A percentile compares a stretch with the other conserved stretches of the same genome.
Conservation (phyloP, 495 filamentous ascomycete genomes). For the Neurospora tetraspora region DNA sequence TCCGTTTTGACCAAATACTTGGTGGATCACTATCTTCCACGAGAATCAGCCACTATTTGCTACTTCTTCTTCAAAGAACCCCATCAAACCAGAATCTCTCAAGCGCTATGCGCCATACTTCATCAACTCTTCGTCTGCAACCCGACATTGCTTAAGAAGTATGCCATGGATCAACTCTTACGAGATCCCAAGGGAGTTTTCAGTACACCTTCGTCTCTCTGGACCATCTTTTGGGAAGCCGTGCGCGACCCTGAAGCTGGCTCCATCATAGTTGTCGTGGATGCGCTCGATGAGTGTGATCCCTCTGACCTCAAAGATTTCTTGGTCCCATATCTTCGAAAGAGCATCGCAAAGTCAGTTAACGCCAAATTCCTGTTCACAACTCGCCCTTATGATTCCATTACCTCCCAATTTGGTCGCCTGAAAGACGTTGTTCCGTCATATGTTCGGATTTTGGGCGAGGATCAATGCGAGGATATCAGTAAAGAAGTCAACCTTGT, state of each 20-base stretch:
- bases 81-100: constrained; percentile 30
- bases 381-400: constrained; percentile 36
- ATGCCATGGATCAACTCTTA: constrained; percentile 19
- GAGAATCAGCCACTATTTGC: constrained; percentile 19
- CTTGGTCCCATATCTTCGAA: constrained; percentile 3
- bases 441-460: constrained; percentile 30
- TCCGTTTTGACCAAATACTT: constrained; percentile 40
- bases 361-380: constrained; percentile 40
- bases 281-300: constrained; percentile 37
- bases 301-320: background rate
- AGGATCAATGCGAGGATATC: constrained; percentile 28
- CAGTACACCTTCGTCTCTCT: constrained; percentile 29
- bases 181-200: constrained; percentile 12
- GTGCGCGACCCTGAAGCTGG: constrained; percentile 26
- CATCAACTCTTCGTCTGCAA: constrained; percentile 36
- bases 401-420: constrained; percentile 23
- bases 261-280: constrained; percentile 40
- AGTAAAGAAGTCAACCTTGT: constrained; percentile 34
- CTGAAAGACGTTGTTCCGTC: constrained; percentile 15
- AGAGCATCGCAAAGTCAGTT: background rate
- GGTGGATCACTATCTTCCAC: constrained; percentile 26
- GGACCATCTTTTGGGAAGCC: constrained; percentile 27
- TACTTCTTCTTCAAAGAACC: constrained; percentile 55
- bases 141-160: constrained; percentile 19
- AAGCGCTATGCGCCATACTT: constrained; percentile 35